Percentiles rank a stretch among this genome's conserved stretches.
phyloP scores from a whole-genome alignment of 1,284 basidiomycete species.

The Sporisorium graminicola region DNA sequence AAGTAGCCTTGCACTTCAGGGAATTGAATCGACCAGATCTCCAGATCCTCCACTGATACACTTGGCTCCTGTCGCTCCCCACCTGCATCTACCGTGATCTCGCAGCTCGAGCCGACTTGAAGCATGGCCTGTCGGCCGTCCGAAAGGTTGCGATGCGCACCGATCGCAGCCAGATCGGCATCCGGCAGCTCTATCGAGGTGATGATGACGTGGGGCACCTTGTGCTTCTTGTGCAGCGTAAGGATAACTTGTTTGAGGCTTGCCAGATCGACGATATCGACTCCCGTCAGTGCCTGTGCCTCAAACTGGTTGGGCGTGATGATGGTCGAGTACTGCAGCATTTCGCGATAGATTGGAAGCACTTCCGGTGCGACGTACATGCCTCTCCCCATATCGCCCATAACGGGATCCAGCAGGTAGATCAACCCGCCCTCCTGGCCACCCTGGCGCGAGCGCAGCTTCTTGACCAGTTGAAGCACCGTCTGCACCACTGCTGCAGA shows the following conservation, averaged over 20 bases:
- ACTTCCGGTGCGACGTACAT: conserved; percentile 90
- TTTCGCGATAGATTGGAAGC: conserved; percentile 84
- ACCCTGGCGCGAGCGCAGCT: conserved; percentile 74
- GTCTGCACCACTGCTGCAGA: conserved; percentile 82
- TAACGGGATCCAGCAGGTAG: conserved; percentile 83
- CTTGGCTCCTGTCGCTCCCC: conserved; percentile 24
- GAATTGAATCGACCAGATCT: conserved; percentile 78
- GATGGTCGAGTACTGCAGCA: conserved; percentile 85
- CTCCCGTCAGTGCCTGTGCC: conserved; percentile 76
- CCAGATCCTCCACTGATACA: conserved; percentile 6
- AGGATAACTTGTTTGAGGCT: conserved; percentile 80
- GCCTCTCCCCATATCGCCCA: conserved; percentile 73
- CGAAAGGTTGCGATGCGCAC: conserved; percentile 31
- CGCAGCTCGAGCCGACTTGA: conserved; percentile 68
- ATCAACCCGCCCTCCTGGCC: conserved; percentile 72
- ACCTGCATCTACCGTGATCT: conserved; percentile 33
- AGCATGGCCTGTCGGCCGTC: conserved; percentile 60
- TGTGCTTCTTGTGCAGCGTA: conserved; percentile 80
- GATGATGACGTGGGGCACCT: conserved; percentile 88
- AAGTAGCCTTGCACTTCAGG: conserved; percentile 91
- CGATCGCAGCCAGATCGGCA: conserved; percentile 51
- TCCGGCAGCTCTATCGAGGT: conserved; percentile 78
- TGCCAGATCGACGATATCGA: conserved; percentile 75
- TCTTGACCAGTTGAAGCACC: conserved; percentile 77
- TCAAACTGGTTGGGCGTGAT: conserved; percentile 99